A percentile compares a stretch with the other conserved stretches of the same genome.
Evolutionary conservation across 2,329 filamentous ascomycete genomes (phyloP).

Genomic region (Calonectria montana): DNA sequence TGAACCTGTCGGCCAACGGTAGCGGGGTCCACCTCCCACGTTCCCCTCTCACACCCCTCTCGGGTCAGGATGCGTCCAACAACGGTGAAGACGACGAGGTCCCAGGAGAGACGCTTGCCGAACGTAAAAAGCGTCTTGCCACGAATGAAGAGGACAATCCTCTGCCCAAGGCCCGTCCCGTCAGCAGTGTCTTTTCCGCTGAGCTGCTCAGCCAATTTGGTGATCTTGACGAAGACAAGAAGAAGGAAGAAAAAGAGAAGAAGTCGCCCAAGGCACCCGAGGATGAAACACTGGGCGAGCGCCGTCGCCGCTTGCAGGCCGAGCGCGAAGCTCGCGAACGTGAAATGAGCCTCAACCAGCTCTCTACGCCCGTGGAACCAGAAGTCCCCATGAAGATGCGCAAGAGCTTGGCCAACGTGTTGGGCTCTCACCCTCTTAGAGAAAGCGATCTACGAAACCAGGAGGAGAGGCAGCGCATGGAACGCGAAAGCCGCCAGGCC

Average conservation of each 20-base stretch:
- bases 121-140: slow-evolving; percentile 73
- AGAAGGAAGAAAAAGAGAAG: slow-evolving; percentile 56
- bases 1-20: slow-evolving; percentile 52
- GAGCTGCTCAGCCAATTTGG: slow-evolving; percentile 77
- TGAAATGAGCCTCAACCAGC: slow-evolving; percentile 58
- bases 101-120: slow-evolving; percentile 71
- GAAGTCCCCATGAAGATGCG: slow-evolving; percentile 41
- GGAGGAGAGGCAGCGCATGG: slow-evolving; percentile 54
- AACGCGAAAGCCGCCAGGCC: slow-evolving; percentile 54
- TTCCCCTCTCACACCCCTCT: slow-evolving; percentile 27
- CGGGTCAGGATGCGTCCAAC: slow-evolving; percentile 40
- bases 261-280: slow-evolving; percentile 56
- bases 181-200: slow-evolving; percentile 74
- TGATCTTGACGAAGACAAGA: slow-evolving; percentile 57
- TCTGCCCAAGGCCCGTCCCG: slow-evolving; percentile 66
- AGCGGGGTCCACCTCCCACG: slow-evolving; percentile 32
- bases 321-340: slow-evolving; percentile 72
- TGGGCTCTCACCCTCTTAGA: slow-evolving; percentile 56
- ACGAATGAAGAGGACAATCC: slow-evolving; percentile 61
- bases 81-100: slow-evolving; percentile 63
- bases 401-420: slow-evolving; percentile 71
- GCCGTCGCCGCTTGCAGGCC: slow-evolving; percentile 78
- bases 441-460: slow-evolving; percentile 54
- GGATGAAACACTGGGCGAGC: slow-evolving; percentile 84
- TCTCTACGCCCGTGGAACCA: slow-evolving; percentile 27